Base-by-base conservation (phyloP, 768 basidiomycete species). In the Cystofilobasidium capitatum region DNA sequence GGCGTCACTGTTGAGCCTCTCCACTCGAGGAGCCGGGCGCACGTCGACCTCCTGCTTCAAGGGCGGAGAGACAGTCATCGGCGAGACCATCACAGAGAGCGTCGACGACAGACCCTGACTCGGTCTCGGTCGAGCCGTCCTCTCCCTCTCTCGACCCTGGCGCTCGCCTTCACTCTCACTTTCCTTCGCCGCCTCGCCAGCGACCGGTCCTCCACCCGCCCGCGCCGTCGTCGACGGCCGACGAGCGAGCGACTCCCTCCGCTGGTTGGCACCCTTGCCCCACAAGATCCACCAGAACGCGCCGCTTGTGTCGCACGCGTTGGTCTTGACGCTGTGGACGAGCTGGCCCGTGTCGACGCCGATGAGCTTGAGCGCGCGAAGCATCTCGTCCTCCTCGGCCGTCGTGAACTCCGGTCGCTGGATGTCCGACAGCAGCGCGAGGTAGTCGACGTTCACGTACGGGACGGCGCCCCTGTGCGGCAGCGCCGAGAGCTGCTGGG, bases 261-360 rank as follows among this genome's bases (percentile, higher is more conserved):
- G 80, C 83, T 82, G 35, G 17, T 17, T 39, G 10, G 33, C 42
- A 26, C 65, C 83, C 73, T 86, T 92, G 75, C 85, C 83, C 76
- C 85, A 87, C 58, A 97, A 79, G 83, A 94, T 89, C 96, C 96
- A 99, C 93, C 93, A 99, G 10, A 90, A 78, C 1, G 93, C 90
- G 12, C 91, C 88, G 16, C 88, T 83, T 0, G 88, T 83, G 77
- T 99, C 94, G 73, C 94, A 99, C 0, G 94, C 94, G 77, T 97
- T 85, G 35, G 82, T 86, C 55, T 88, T 81, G 16, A 98, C 96
- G 0, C 88, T 90, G 75, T 98, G 93, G n/a, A 87, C 86, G 59
- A 97, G 87, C 78, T 99, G 94, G 20, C 88, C 90, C 0, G 88
- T 89, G 76, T 98, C 96, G 69, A 99, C 85, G 0, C 96, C 94